Conservation (phyloP, 495 filamentous ascomycete species). For the Aspergillus affinis region DNA sequence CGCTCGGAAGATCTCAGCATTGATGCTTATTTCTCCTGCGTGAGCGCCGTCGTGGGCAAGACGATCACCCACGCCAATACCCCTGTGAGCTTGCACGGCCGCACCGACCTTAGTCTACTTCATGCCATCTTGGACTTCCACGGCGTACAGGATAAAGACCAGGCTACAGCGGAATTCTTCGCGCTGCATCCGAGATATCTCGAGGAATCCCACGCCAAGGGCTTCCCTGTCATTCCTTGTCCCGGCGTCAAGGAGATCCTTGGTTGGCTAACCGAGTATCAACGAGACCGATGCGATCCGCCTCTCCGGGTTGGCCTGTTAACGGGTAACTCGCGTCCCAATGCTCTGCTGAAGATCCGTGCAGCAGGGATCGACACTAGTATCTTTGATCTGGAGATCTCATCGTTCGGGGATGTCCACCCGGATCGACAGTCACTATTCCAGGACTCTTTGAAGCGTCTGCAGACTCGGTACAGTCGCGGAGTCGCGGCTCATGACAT, state of each 20-base stretch:
- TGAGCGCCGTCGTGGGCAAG: constrained; percentile 15
- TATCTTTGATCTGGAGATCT: constrained; percentile 16
- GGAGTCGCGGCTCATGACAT: background rate
- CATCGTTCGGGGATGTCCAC: constrained; percentile 14
- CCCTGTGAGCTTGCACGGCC: constrained; percentile 14
- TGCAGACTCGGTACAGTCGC: background rate
- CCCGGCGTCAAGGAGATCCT: constrained; percentile 10
- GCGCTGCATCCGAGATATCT: constrained; percentile 12
- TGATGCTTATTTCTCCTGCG: constrained; percentile 16
- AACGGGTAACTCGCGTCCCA: constrained; percentile 17
- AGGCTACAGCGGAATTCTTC: background rate
- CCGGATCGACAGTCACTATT: constrained; percentile 10
- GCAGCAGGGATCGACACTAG: constrained; percentile 13
- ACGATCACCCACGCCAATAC: constrained; percentile 16
- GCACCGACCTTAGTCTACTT: constrained; percentile 15
- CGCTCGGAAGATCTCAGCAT: constrained; percentile 20
- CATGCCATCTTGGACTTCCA: constrained; percentile 13
- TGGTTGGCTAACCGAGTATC: constrained; percentile 11
- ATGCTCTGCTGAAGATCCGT: constrained; percentile 13
- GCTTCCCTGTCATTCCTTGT: constrained; percentile 6
- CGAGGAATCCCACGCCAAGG: constrained; percentile 13
- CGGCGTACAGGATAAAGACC: background rate
- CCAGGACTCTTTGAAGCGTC: constrained; percentile 9
- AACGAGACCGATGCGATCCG: constrained; percentile 4
- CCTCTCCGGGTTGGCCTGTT: constrained; percentile 13